Evolutionary conservation across 805 yeast genomes (phyloP), one percentile per base, ranked within the genome.

Genomic region (Tetrapisispora arboricola): DNA sequence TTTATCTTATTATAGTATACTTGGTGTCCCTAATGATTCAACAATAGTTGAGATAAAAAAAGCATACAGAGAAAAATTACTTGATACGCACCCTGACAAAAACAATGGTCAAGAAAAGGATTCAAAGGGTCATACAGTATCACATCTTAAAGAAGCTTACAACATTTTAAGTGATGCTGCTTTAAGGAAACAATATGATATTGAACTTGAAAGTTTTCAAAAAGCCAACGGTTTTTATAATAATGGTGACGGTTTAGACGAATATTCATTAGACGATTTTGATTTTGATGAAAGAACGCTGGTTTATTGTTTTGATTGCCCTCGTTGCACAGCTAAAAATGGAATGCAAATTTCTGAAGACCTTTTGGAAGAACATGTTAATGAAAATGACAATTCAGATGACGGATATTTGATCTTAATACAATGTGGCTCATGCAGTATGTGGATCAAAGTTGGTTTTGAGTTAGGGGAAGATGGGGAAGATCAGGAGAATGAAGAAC

Each of bases 31-130:
- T 0, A 60, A 66, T 2, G 55, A 60, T 3, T 70, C 73, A 3
- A 44, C 60, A 17, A 44, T 41, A 1, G 49, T 41, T 0, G 74
- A 70, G 12, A 67, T 88, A 21, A 78, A 75, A 47, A 55, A 57
- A 8, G 88, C 94, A 0, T 90, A 88, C 57, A 73, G 70, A 42
- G 63, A 58, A 26, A 71, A 72, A 13, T 67, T 90, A 6, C 64
- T 90, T 1, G 53, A 58, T 3, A 58, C 73, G 2, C 97, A 90
- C 58, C 97, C 97, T 1, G 97, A 90, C 57, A 88, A 87, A 50
- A 25, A 10, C 6, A 30, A 30, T 26, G 15, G 20, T n/a, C n/a
- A 32, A 5, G 24, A 3, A 2, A 1, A 10, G 3, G 13, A 9
- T 3, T 8, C 22, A 2, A 18, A 16, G 6, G 15, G 19, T 4